Evolutionary conservation across 2,329 filamentous ascomycete genomes (phyloP), one percentile per base, ranked within the genome.

Genomic region (Aureobasidium sp.): DNA sequence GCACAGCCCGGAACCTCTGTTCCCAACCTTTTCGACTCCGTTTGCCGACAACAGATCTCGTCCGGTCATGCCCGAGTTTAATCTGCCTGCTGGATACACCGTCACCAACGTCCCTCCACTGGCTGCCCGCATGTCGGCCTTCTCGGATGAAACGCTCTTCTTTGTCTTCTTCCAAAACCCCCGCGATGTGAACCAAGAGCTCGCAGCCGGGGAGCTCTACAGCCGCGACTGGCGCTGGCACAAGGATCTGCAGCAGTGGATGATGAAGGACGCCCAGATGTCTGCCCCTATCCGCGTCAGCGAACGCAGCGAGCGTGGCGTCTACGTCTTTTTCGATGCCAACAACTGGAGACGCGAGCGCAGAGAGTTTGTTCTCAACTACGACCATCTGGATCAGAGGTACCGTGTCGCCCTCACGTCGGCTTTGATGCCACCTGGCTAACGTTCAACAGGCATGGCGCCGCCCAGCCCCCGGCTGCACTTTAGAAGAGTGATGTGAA

Each of bases 131-230:
- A 65, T 69, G 54, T 55, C 55, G 25, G 62, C 63, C 11, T 64
- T 69, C 55, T 65, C 64, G 29, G 67, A 69, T 49, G 83, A 86
- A 64, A 85, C 83, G 0, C 71, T 86, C 4, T 83, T 86, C 64
- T 82, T 80, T 63, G 83, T 85, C 56, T 86, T 86, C 72, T 86
- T 85, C 68, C 81, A 80, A 57, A 79, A 80, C 70, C 81, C 82
- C 12, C 73, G 79, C 55, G 81, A 85, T 61, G 76, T 84, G 53
- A 73, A 81, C 64, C 83, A 86, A 63, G 83, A 86, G 62, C 70
- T 83, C 40, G 82, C 81, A 5, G 82, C 82, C 6, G 74, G 77
- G 54, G 82, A 85, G 63, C 68, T 86, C 62, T 68, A 71, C 61
- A 68, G 68, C 27, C 71, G 74, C 27, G 74, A 76, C 57, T 79